These are phyloP conservation scores for Arthrobotrys sinensis DNA, from an alignment of 2,329 filamentous ascomycete species.

Conservation along the genomic window DNA sequence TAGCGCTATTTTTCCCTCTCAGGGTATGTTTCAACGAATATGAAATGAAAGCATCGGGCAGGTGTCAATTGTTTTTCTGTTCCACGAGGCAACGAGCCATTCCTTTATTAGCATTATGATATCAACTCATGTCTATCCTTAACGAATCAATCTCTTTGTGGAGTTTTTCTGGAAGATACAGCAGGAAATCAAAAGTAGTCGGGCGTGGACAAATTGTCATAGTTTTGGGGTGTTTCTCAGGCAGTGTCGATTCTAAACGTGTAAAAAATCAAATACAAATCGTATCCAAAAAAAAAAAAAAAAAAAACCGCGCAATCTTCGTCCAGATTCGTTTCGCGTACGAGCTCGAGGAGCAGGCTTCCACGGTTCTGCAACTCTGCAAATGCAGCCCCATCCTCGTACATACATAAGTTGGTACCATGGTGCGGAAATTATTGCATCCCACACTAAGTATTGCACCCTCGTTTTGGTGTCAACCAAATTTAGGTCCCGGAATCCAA, in stretches of 20 bases:
- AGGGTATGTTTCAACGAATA: slow-evolving; percentile 3
- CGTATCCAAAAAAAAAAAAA: too few relatives aligned
- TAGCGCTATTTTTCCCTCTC: background rate
- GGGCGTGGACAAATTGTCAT: too few relatives aligned
- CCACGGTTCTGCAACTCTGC: background rate
- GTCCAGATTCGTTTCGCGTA: background rate
- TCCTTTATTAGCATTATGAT: slow-evolving; percentile 30
- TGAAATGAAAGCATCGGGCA: slow-evolving; percentile 29
- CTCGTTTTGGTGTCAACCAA: slow-evolving; percentile 37
- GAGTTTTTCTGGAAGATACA: background rate
- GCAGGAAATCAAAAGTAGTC: background rate
- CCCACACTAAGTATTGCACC: background rate
- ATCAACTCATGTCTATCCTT: slow-evolving; percentile 35
- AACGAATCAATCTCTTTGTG: slow-evolving; percentile 23
- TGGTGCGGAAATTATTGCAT: slow-evolving; percentile 11
- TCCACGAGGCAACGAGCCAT: slow-evolving; percentile 20
- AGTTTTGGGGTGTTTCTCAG: background rate
- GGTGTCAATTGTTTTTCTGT: slow-evolving; percentile 10
- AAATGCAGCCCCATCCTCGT: background rate
- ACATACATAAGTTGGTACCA: slow-evolving; percentile 6
- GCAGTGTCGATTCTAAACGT: background rate
- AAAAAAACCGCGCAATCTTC: too few relatives aligned
- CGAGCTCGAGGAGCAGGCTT: background rate
- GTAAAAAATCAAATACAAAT: too few relatives aligned
- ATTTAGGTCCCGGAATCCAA: slow-evolving; percentile 8